Evolutionary conservation across 345 rosid species (phyloP).

Genomic region (Lepidium africanum): DNA sequence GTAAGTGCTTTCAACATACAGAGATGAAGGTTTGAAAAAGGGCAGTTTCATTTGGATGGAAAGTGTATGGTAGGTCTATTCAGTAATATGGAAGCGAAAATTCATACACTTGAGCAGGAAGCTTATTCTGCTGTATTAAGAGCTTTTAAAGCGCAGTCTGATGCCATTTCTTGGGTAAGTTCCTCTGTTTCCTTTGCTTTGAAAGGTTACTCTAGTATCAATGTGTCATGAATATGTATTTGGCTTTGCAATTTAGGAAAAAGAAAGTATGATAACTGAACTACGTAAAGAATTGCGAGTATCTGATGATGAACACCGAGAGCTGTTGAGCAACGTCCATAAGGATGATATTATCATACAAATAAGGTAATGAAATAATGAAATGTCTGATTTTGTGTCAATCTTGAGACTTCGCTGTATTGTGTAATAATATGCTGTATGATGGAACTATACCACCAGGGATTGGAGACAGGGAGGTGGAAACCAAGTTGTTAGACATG

Average conservation of each 20-base stretch:
- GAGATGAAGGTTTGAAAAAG: constrained; percentile 2
- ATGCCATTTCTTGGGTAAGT: constrained; percentile 88
- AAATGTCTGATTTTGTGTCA: not conserved
- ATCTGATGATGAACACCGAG: constrained; percentile 93
- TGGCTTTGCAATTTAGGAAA: constrained; percentile 46
- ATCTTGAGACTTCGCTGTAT: too few relatives aligned
- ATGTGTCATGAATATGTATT: not conserved
- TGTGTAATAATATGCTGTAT: constrained; percentile 3
- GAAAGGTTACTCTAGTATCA: not conserved
- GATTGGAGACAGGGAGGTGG: constrained; percentile 82
- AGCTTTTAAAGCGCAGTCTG: constrained; percentile 93
- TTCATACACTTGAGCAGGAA: constrained; percentile 89
- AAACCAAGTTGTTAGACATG: constrained; percentile 43
- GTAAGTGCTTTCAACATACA: not conserved
- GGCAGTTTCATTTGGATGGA: not conserved
- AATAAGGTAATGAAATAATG: constrained; percentile 71
- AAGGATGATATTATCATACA: constrained; percentile 64
- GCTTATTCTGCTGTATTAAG: constrained; percentile 85
- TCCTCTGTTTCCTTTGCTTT: not conserved
- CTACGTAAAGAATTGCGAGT: constrained; percentile 88
- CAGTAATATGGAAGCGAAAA: constrained; percentile 66
- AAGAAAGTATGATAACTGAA: constrained; percentile 80
- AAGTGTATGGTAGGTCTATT: constrained; percentile 14
- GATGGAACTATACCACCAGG: constrained; percentile 32
- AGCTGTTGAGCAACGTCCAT: constrained; percentile 62